Conservation (phyloP, 495 filamentous ascomycete species). For the Oleoguttula mirabilis region DNA sequence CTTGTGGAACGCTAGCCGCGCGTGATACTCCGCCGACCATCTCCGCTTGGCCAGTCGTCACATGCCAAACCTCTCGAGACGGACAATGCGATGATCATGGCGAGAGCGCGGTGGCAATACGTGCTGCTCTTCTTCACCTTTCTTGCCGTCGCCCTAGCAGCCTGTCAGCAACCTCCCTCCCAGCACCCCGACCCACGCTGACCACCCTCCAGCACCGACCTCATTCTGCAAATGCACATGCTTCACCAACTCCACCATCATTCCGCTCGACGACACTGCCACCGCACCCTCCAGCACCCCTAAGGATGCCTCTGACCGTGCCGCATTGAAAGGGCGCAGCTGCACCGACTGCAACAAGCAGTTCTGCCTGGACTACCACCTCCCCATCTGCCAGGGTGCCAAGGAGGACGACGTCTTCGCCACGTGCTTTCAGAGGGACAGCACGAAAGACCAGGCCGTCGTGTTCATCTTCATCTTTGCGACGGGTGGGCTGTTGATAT, state of each 20-base stretch:
- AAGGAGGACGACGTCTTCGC: conserved; percentile 78
- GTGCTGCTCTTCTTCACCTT: conserved; percentile 19
- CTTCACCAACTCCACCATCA: conserved; percentile 82
- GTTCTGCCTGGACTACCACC: conserved; percentile 74
- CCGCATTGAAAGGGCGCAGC: conserved; percentile 29
- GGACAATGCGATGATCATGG: background rate
- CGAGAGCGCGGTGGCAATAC: conserved; percentile 5
- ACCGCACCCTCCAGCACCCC: conserved; percentile 12
- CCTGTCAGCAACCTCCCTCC: conserved; percentile 21
- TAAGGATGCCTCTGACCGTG: conserved; percentile 22
- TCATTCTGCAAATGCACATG: conserved; percentile 99
- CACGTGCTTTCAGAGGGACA: conserved; percentile 88
- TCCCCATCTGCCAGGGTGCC: conserved; percentile 78
- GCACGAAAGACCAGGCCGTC: conserved; percentile 75
- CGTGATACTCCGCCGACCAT: no score
- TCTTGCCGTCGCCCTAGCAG: conserved; percentile 23
- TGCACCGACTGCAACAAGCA: conserved; percentile 85
- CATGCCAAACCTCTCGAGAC: no score
- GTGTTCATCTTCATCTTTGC: conserved; percentile 86
- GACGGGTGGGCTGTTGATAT: conserved; percentile 68
- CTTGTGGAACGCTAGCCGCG: no score
- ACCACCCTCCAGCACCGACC: conserved; percentile 42
- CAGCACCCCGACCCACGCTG: no score
- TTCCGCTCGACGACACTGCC: conserved; percentile 46
- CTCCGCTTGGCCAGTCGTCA: no score